A percentile compares a stretch with the other conserved stretches of the same genome.
Evolutionary conservation across 176 grass and related monocot genomes (phyloP).

Genomic region (Lolium multiflorum): DNA sequence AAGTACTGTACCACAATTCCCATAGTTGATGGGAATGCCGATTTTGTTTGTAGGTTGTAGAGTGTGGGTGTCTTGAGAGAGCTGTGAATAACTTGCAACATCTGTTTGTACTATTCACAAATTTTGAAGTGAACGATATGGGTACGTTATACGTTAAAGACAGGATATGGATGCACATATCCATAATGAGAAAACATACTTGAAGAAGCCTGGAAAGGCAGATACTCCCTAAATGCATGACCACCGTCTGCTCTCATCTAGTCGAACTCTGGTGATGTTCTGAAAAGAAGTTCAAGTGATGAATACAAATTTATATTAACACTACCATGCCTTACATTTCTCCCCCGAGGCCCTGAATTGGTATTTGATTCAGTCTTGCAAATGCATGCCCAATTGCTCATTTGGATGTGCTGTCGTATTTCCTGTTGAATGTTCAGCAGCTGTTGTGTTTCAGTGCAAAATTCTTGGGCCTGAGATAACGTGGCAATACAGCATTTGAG

Average conservation of each 20-base stretch:
- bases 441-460: neutral
- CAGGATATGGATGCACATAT: neutral
- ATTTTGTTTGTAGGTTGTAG: conserved; percentile 63
- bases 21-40: conserved; percentile 48
- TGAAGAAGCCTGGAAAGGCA: neutral
- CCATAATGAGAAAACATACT: conserved; percentile 8
- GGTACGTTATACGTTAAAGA: neutral
- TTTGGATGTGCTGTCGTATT: neutral
- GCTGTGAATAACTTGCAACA: conserved; percentile 52
- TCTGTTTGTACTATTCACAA: conserved; percentile 41
- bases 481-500: too few species aligned
- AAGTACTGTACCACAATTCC: conserved; percentile 38
- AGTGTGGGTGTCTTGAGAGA: conserved; percentile 31
- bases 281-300: neutral
- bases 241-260: neutral
- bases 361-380: neutral
- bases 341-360: neutral
- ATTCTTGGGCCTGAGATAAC: too few species aligned
- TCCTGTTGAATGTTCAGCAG: neutral
- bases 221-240: neutral
- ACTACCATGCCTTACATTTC: neutral
- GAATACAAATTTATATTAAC: neutral
- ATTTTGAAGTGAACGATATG: conserved; percentile 48
- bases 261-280: neutral
- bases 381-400: neutral